Percentiles rank a stretch among this genome's conserved stretches.
These are phyloP conservation scores for Trypanosomatidae sp. DNA, from an alignment of 208 protist genomes.

Conservation along the genomic window DNA sequence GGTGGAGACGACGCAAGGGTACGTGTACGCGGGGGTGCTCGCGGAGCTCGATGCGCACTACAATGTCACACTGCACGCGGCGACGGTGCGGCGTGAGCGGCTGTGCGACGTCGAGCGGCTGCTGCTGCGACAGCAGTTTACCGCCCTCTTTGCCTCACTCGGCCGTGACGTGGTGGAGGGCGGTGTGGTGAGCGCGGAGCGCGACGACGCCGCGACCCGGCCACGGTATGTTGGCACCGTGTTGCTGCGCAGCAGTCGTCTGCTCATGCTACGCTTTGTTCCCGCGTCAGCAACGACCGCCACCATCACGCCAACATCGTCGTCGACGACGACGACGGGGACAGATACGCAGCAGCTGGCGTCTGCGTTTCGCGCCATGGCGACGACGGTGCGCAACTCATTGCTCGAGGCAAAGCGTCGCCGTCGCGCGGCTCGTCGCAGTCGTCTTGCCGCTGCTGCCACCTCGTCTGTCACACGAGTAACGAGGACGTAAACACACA, in stretches of 20 bases:
- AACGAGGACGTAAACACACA: too few species aligned
- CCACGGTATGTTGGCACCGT: constrained; percentile 51
- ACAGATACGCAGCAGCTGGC: constrained; percentile 1
- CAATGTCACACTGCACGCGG: constrained; percentile 56
- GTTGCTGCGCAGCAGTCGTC: constrained; percentile 55
- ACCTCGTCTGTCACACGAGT: too few species aligned
- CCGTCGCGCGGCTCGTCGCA: constrained; percentile 34
- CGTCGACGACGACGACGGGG: not conserved
- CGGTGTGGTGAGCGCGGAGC: constrained; percentile 6
- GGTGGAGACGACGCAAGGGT: constrained; percentile 76
- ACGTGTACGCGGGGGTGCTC: constrained; percentile 61
- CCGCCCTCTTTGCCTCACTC: constrained; percentile 3
- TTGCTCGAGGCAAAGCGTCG: constrained; percentile 34
- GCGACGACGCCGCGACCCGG: constrained; percentile 19
- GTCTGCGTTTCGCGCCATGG: constrained; percentile 19
- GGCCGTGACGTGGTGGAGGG: constrained; percentile 1
- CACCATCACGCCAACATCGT: constrained; percentile 2
- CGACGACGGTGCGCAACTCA: constrained; percentile 22
- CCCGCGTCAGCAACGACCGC: constrained; percentile 3
- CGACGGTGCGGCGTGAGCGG: constrained; percentile 36
- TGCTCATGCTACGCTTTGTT: constrained; percentile 55
- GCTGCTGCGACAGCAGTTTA: constrained; percentile 7
- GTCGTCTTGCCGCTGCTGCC: constrained; percentile 16
- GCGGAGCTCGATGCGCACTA: constrained; percentile 49
- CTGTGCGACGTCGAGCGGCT: constrained; percentile 44